Evolutionary conservation across 495 filamentous ascomycete genomes (phyloP), one percentile per base, ranked within the genome.

Genomic region (Xylaria longipes): DNA sequence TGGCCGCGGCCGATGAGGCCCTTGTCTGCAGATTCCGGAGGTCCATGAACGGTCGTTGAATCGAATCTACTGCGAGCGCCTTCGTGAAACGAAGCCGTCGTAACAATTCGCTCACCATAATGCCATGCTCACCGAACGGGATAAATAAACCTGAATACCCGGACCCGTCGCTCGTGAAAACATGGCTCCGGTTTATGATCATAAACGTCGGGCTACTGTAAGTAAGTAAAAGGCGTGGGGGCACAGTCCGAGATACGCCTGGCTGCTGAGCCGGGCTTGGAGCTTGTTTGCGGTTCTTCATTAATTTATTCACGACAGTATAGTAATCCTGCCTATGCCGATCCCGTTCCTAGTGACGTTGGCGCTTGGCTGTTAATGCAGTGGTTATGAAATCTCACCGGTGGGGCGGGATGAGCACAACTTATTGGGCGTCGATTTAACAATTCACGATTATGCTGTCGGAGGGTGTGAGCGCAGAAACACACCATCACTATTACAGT

Each of bases 61-160:
- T 31, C 17, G 27, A 46, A 63, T 22, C 3, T 37, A n/a, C 39
- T 14, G 62, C 43, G 29, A 50, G 22, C n/a, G 17, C 25, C 31
- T 15, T 17, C 20, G 63, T 50, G 63, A 65, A 52, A 31, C 45
- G 29, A 45, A 48, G 43, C 37, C 39, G 41, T 65, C 43, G n/a
- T 65, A 65, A 65, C 63, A 65, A 65, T 65, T 65, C 63, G 63
- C 63, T 65, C 63, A 65, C 43, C 63, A 65, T 65, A 45, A 48
- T 52, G 43, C 45, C 63, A 65, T 65, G 63, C 63, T 65, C 45
- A 65, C 63, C 63, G 27, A 50, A 27, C 62, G 37, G 25, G 62
- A 48, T 65, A 64, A 48, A 22, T 46, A 2, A n/a, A 33, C 37
- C 41, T 46, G 5, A 43, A 35, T 62, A 62, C 22, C 62, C 62